These are phyloP conservation scores for Suillus variegatus DNA, from an alignment of 768 basidiomycete genomes.

Conservation along the genomic window DNA sequence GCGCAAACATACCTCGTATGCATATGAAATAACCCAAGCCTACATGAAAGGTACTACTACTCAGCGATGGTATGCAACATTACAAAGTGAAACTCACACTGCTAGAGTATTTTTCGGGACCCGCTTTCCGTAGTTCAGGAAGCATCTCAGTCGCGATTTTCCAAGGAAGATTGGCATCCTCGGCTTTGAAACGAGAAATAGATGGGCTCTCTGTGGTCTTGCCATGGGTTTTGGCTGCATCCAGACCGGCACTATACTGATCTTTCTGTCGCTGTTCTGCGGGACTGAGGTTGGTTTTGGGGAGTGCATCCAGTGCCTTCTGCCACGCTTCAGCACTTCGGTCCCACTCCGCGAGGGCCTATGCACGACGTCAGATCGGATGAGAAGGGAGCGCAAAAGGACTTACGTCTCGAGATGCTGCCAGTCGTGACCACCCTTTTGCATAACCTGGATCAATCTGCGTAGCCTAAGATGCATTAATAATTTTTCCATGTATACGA, in stretches of 20 bases:
- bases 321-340: conserved; percentile 19
- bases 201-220: too few species aligned
- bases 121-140: conserved; percentile 1
- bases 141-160: conserved; percentile 6
- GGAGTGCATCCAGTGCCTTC: conserved; percentile 33
- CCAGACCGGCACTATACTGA: conserved; percentile 35
- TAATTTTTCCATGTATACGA: too few species aligned
- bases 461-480: conserved; percentile 30
- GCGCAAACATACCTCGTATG: conserved; percentile 14
- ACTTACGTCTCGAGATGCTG: conserved; percentile 31
- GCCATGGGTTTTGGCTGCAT: conserved; percentile 22
- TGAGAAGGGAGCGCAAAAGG: neutral
- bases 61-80: neutral
- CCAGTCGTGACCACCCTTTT: conserved; percentile 45
- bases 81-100: conserved; percentile 5
- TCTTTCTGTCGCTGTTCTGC: conserved; percentile 35
- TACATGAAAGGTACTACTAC: neutral
- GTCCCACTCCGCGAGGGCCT: conserved; percentile 17
- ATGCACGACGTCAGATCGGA: neutral
- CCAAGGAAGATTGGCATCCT: conserved; percentile 5
- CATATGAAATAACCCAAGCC: conserved; percentile 22
- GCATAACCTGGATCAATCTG: conserved; percentile 41
- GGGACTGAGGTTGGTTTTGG: conserved; percentile 27
- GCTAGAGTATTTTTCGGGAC: neutral
- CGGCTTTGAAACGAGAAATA: too few species aligned